Evolutionary conservation across 345 rosid species (phyloP), one percentile per base, ranked within the genome.

Genomic region (Passiflora organensis): DNA sequence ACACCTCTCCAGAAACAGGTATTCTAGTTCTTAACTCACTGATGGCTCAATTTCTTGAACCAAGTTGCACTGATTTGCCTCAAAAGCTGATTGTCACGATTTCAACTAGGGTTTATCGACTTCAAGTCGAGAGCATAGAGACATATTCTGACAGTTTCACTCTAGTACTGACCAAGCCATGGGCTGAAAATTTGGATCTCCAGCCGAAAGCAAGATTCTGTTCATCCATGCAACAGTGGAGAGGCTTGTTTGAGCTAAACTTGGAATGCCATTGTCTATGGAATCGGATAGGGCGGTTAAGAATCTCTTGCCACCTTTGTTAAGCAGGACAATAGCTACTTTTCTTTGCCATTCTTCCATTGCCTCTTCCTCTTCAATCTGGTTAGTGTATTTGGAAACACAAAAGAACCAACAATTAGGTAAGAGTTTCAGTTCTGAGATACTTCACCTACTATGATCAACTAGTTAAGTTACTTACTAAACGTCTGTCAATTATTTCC

Each of bases 151-250:
- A 53, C 50, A 68, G 53, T 39, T 15, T 56, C 1, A 67, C 18
- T 49, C 22, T 17, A 67, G 65, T 20, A 59, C 50, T 24, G 80
- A 61, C 60, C 53, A 32, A 13, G 64, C 76, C 50, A 42, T 48
- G 36, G 70, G 50, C 6, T 6, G 43, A 23, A 70, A 58, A 47
- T 42, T 58, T 34, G 60, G 24, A 1, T 69, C 69, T 32, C 51
- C 46, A 0, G 42, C 43, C 6, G 67, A 62, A 55, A 56, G 61
- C 44, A 75, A 49, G 53, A 66, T 63, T 37, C 48, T 43, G 58
- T 70, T 73, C 51, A 79, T 63, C 85, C 87, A 84, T 10, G 87
- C 62, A 15, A 77, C 70, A 0, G 83, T 84, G 46, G 64, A 57
- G 4, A 84, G 62, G 65, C 84, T 68, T 38, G 87, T 72, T 53